A percentile compares a stretch with the other conserved stretches of the same genome.
These are phyloP conservation scores for Mycena capillaripes DNA, from an alignment of 768 basidiomycete species.

Conservation along the genomic window DNA sequence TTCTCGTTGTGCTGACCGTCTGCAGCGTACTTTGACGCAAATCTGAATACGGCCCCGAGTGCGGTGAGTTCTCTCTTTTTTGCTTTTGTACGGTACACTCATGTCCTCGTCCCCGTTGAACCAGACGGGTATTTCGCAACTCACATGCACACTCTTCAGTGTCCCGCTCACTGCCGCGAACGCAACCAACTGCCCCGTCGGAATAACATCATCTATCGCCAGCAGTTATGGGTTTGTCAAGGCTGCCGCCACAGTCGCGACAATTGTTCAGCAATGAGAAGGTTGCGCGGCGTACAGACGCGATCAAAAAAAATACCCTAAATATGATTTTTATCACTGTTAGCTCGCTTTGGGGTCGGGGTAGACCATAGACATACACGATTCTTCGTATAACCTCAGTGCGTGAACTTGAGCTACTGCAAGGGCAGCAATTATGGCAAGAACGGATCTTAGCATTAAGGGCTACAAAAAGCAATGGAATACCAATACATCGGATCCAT, in stretches of 20 bases:
- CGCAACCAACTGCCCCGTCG: not conserved
- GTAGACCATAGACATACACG: too few species aligned
- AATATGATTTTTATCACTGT: too few species aligned
- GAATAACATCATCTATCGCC: not conserved
- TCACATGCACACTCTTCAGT: not conserved
- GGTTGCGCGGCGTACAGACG: too few species aligned
- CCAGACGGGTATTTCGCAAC: not conserved
- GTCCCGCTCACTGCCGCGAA: not conserved
- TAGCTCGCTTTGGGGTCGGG: not conserved
- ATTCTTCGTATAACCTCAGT: too few species aligned
- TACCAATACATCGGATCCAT: too few species aligned
- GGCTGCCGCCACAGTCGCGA: not conserved
- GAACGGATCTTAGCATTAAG: too few species aligned
- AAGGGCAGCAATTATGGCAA: too few species aligned
- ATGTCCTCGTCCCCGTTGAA: not conserved
- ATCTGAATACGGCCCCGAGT: not conserved
- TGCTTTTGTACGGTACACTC: too few species aligned
- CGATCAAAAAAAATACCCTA: too few species aligned
- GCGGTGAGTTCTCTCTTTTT: not conserved
- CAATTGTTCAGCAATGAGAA: too few species aligned
- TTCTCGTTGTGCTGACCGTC: not conserved
- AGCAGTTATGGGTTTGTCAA: conserved; percentile 1
- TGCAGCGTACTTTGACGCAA: not conserved
- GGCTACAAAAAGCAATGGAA: too few species aligned
- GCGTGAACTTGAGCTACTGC: too few species aligned